phyloP scores from a whole-genome alignment of 2,329 filamentous ascomycete species.

The Kalaharituber pfeilii region DNA sequence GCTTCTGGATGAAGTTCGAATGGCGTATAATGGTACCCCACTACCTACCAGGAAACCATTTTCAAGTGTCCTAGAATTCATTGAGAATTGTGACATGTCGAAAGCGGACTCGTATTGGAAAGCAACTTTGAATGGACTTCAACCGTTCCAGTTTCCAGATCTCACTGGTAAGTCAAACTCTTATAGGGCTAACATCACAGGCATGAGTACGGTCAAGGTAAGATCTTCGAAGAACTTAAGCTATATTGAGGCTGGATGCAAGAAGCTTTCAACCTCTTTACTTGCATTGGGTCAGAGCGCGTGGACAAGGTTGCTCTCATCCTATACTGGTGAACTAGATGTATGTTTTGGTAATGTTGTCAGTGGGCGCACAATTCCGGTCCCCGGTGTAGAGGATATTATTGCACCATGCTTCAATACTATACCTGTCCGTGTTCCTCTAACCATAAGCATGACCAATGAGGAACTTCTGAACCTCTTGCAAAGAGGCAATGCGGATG shows the following conservation, averaged over 20 bases:
- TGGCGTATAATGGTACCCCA: slow-evolving; percentile 32
- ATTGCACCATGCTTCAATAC: slow-evolving; percentile 92
- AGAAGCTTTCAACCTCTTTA: slow-evolving; percentile 41
- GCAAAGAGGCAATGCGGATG: slow-evolving; percentile 43
- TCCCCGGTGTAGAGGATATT: slow-evolving; percentile 50
- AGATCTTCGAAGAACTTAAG: slow-evolving; percentile 27
- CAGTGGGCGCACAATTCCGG: slow-evolving; percentile 51
- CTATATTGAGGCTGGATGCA: slow-evolving; percentile 34
- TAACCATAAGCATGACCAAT: slow-evolving; percentile 35
- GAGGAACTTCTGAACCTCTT: slow-evolving; percentile 41
- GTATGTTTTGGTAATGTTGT: slow-evolving; percentile 78
- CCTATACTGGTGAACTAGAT: slow-evolving; percentile 41
- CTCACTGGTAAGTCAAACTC: slow-evolving; percentile 23
- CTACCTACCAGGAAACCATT: slow-evolving; percentile 41
- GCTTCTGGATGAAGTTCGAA: slow-evolving; percentile 54
- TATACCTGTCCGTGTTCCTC: slow-evolving; percentile 47
- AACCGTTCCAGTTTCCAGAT: slow-evolving; percentile 26
- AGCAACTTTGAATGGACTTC: slow-evolving; percentile 36
- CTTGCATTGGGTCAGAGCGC: slow-evolving; percentile 52
- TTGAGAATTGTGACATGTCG: slow-evolving; percentile 34
- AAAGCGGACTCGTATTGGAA: slow-evolving; percentile 50
- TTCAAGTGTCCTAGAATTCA: slow-evolving; percentile 44
- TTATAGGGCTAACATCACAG: slow-evolving; percentile 8
- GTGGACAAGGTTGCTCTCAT: slow-evolving; percentile 49
- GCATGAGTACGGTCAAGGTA: slow-evolving; percentile 13